Conservation (phyloP, 331 rosid genomes). For the Pyracantha coccinea region DNA sequence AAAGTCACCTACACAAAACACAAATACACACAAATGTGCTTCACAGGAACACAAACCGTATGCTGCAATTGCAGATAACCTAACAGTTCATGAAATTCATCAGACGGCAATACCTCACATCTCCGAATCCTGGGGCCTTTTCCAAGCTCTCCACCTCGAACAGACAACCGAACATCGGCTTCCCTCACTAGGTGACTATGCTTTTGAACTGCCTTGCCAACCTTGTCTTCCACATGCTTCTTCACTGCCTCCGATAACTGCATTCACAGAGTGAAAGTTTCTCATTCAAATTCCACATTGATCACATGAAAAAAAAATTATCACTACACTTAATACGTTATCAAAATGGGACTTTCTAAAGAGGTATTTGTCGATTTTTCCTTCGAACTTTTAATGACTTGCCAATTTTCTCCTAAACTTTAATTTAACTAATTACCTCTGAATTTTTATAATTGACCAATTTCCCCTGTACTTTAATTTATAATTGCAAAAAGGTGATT, state of each 20-base stretch:
- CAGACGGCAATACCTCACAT: constrained; percentile 55
- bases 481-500: too few relatives aligned
- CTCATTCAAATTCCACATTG: not conserved
- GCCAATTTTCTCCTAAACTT: too few relatives aligned
- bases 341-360: too few relatives aligned
- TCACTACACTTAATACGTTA: too few relatives aligned
- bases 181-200: constrained; percentile 85
- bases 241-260: constrained; percentile 72
- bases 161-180: constrained; percentile 84
- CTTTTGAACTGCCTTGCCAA: constrained; percentile 79
- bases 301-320: too few relatives aligned
- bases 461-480: too few relatives aligned
- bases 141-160: constrained; percentile 89
- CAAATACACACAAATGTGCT: not conserved
- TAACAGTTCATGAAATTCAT: not conserved
- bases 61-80: not conserved
- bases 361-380: too few relatives aligned
- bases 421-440: too few relatives aligned
- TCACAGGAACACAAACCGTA: not conserved
- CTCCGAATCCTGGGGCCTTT: constrained; percentile 69
- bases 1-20: constrained; percentile 56
- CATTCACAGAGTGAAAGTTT: not conserved
- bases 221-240: constrained; percentile 84
- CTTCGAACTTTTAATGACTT: too few relatives aligned
- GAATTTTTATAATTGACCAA: too few relatives aligned